These are phyloP conservation scores for Neurospora sp. DNA, from an alignment of 495 filamentous ascomycete species.

Conservation along the genomic window DNA sequence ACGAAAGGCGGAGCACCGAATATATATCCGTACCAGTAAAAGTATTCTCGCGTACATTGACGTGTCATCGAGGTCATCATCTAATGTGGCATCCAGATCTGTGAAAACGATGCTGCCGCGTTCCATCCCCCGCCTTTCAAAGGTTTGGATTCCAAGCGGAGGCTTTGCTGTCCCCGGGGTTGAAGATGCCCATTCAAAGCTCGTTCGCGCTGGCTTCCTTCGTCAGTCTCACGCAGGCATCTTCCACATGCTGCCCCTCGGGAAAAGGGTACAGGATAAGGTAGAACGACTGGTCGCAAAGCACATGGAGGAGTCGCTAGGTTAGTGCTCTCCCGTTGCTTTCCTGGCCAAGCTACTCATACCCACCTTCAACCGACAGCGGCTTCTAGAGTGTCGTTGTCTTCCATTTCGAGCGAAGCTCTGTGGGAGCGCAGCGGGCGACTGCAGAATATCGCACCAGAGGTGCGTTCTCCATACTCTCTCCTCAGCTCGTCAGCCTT, in stretches of 20 bases:
- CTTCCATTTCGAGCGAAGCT: constrained; percentile 75
- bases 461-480: constrained; percentile 22
- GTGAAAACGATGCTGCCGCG: constrained; percentile 12
- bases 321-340: constrained; percentile 31
- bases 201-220: constrained; percentile 71
- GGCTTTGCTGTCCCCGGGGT: constrained; percentile 47
- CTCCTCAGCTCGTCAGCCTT: neutral
- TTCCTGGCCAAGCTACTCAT: neutral
- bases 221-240: constrained; percentile 83
- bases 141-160: constrained; percentile 67
- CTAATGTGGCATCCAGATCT: neutral
- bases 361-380: constrained; percentile 34
- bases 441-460: constrained; percentile 26
- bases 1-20: neutral
- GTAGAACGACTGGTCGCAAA: constrained; percentile 76
- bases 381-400: constrained; percentile 80
- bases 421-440: constrained; percentile 61
- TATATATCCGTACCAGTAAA: neutral
- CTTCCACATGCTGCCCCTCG: constrained; percentile 90
- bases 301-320: constrained; percentile 67
- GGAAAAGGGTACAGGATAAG: constrained; percentile 80
- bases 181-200: constrained; percentile 60
- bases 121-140: constrained; percentile 45
- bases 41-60: neutral
- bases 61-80: neutral